Percentiles rank a stretch among this genome's conserved stretches.
phyloP scores from a whole-genome alignment of 306 rosid species.

The Nissolia schottii region DNA sequence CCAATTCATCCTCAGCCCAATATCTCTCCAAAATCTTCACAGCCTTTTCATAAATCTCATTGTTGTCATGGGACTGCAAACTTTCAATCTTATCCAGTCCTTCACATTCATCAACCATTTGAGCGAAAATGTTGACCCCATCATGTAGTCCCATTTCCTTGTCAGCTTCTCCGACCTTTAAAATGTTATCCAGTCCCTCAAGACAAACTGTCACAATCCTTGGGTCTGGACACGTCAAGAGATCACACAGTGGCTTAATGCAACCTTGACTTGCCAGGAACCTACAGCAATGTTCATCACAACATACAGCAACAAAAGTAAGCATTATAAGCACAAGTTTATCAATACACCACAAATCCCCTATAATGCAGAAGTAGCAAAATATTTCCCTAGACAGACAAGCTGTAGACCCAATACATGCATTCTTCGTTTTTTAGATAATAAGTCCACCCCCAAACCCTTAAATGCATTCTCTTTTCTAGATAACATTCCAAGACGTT shows the following conservation, averaged over 20 bases:
- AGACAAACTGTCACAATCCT: conserved; percentile 55
- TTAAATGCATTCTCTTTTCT: too few species aligned
- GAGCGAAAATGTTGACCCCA: conserved; percentile 46
- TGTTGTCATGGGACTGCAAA: conserved; percentile 55
- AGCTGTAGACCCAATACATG: not conserved
- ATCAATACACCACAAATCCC: not conserved
- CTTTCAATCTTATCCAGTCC: conserved; percentile 62
- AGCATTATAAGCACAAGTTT: not conserved
- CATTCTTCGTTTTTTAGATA: too few species aligned
- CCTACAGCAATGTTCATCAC: conserved; percentile 28
- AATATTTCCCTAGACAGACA: not conserved
- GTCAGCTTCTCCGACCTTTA: conserved; percentile 66
- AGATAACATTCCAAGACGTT: not conserved
- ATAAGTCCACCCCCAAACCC: too few species aligned
- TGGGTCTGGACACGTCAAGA: conserved; percentile 52
- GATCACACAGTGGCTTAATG: conserved; percentile 56
- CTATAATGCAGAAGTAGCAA: not conserved
- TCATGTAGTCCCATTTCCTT: conserved; percentile 50
- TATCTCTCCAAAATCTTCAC: conserved; percentile 73
- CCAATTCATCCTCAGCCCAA: conserved; percentile 68
- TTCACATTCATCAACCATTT: conserved; percentile 46
- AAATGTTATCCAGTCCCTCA: conserved; percentile 61
- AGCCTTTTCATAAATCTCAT: conserved; percentile 64
- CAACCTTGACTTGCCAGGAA: conserved; percentile 52
- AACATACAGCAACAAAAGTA: not conserved